Base-by-base conservation (phyloP, 805 yeast genomes). In the Jamesozyma rosinii region DNA sequence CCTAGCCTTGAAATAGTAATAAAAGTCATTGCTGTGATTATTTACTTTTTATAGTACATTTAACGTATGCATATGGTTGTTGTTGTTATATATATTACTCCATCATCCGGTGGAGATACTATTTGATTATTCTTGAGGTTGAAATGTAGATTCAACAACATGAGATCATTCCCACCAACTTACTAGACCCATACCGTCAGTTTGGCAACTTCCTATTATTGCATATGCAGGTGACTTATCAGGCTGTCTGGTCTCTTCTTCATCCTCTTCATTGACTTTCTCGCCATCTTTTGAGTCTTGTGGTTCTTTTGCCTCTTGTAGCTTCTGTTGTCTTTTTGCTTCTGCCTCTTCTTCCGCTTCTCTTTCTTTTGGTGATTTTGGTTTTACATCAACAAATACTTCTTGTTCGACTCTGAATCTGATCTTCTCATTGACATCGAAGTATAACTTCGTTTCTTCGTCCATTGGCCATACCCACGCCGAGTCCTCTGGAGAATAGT, bases 151-250 rank as follows among this genome's bases (percentile, higher is more conserved):
- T 5, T 11, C 17, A 13, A 11, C 2, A 21, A 8, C 5, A 34
- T 38, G 6, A 24, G 11, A 24, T 19, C 37, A 80, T 56, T 84
- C 94, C 98, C 98, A 90, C 98, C 98, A 92, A 44, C 89, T 77
- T 34, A 86, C 80, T 53, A 94, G 78, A 4, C 98, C 98, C 94
- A 88, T 86, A 36, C 98, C 98, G 56, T 88, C 96, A 3, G 87
- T 79, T 61, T 88, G 96, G 61, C 97, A 88, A 49, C 95, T 83
- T 15, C 90, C 97, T 24, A 85, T 64, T 22, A 90, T 65, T 9
- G 87, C 85, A 65, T 87, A 89, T 14, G 96, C 87, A 10, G 96
- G 92, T 43, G 72, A 72, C 47, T 70, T 75, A 29, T 57, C 62
- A 2, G 51, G 54, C 6, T 55, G 60, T 3, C 20, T n/a, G 3